Percentiles rank a stretch among this genome's conserved stretches.
phyloP scores from a whole-genome alignment of 164 flowering plant genomes.

The Taxillus chinensis region DNA sequence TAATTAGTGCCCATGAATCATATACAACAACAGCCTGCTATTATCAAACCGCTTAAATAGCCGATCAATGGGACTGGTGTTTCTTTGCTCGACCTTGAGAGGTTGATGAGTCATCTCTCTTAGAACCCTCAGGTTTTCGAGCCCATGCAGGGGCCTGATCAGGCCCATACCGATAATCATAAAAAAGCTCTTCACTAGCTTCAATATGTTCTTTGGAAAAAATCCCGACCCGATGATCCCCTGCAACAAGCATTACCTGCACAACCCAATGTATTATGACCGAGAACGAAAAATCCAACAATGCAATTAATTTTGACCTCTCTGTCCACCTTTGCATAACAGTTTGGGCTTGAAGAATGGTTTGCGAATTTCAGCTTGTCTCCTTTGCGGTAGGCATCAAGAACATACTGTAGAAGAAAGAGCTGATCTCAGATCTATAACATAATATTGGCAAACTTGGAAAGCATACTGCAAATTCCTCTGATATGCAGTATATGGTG shows the following conservation, averaged over 20 bases:
- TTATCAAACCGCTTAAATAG: not conserved
- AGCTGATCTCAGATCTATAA: constrained; percentile 5
- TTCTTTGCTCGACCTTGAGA: constrained; percentile 77
- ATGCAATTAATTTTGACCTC: not conserved
- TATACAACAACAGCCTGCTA: too few relatives aligned
- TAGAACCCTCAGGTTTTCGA: constrained; percentile 68
- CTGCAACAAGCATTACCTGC: constrained; percentile 94
- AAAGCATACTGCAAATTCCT: not conserved
- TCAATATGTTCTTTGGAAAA: constrained; percentile 88
- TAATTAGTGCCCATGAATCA: too few relatives aligned
- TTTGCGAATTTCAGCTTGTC: constrained; percentile 97
- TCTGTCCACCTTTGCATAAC: constrained; percentile 72
- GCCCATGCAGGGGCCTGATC: constrained; percentile 95
- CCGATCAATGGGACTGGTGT: constrained; percentile 50
- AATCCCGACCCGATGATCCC: constrained; percentile 96
- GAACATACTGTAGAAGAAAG: constrained; percentile 54
- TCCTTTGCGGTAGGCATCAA: constrained; percentile 97
- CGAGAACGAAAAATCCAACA: not conserved
- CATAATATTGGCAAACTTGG: not conserved
- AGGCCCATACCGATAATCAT: constrained; percentile 83
- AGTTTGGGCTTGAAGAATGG: constrained; percentile 88
- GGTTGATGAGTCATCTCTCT: constrained; percentile 50
- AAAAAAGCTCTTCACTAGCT: constrained; percentile 89
- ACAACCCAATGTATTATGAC: constrained; percentile 5
- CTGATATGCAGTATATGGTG: too few relatives aligned